A percentile compares a stretch with the other conserved stretches of the same genome.
Evolutionary conservation across 2,329 filamentous ascomycete genomes (phyloP).

Genomic region (Alternaria brassicae): DNA sequence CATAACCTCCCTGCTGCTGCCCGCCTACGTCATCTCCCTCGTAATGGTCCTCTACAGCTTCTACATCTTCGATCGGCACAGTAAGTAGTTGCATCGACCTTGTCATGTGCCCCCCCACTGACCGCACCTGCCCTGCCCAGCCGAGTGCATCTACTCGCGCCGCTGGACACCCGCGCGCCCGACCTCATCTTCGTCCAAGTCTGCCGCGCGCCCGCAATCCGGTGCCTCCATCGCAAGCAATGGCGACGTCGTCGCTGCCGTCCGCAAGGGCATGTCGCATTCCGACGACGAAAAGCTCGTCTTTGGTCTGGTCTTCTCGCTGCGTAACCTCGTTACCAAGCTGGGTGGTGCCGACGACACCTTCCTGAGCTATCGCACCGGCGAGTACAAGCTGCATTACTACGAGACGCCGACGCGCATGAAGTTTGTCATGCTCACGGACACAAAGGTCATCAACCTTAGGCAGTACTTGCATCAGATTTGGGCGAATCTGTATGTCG

Average conservation of each 20-base stretch:
- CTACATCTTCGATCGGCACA: conserved; percentile 98
- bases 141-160: conserved; percentile 96
- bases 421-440: conserved; percentile 96
- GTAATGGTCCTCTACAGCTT: conserved; percentile 94
- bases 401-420: conserved; percentile 97
- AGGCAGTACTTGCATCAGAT: conserved; percentile 96
- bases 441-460: conserved; percentile 87
- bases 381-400: conserved; percentile 97
- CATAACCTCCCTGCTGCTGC: neutral
- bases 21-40: neutral
- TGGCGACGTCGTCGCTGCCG: conserved; percentile 42
- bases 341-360: conserved; percentile 89
- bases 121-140: conserved; percentile 57
- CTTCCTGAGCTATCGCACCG: conserved; percentile 92
- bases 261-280: conserved; percentile 58
- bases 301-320: conserved; percentile 94
- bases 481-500: conserved; percentile 96
- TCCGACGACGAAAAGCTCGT: conserved; percentile 94
- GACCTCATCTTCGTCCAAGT: conserved; percentile 55
- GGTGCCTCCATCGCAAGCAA: conserved; percentile 56
- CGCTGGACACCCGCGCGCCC: conserved; percentile 71
- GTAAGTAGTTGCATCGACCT: conserved; percentile 60
- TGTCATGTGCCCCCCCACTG: conserved; percentile 13
- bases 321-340: conserved; percentile 96
- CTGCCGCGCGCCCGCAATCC: conserved; percentile 56